Base-by-base conservation (phyloP, 2,329 filamentous ascomycete genomes). In the Lecanosticta acicola region DNA sequence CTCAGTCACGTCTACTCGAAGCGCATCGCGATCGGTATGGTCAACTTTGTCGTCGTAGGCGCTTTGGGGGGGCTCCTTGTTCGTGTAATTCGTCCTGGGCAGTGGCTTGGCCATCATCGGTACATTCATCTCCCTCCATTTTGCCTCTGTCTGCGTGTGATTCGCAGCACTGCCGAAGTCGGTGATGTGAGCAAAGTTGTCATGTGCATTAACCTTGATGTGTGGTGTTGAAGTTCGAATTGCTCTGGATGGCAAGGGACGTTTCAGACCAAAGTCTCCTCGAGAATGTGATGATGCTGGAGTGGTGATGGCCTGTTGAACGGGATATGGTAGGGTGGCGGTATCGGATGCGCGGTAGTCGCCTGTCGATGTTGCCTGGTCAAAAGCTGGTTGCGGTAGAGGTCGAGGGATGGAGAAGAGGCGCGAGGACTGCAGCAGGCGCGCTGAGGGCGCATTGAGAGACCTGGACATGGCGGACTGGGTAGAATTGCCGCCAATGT, bases 261-360 rank as follows among this genome's bases (percentile, higher is more conserved):
- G 77, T 71, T 97, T 97, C 59, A 96, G 72, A 11, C 91, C 91
- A 90, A 91, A 97, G 62, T 97, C 91, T 29, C 91, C 91, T 61
- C 80, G 80, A 33, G 75, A 72, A 18, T 87, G 77, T 5, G 89
- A 90, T 14, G 81, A 76, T 36, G 77, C 71, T 4, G 88, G 84
- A 0, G 88, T 90, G 11, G 84, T 83, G 62, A 97, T 85, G 51
- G 89, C 80, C 63, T 93, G 86, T 64, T 85, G 79, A 42, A 82
- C 88, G n/a, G 91, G 91, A 68, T 84, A 85, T 21, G 80, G 78
- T 49, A 79, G 75, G 11, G 91, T 97, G 35, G 85, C 81, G 17
- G 80, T 83, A 43, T 81, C 74, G 13, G 85, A 89, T 51, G 72
- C 68, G 51, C 70, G 73, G 67, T 68, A 57, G 60, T 70, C 36